phyloP scores from a whole-genome alignment of 192 early-diverging fungal species.

The Umbelopsis vinacea region DNA sequence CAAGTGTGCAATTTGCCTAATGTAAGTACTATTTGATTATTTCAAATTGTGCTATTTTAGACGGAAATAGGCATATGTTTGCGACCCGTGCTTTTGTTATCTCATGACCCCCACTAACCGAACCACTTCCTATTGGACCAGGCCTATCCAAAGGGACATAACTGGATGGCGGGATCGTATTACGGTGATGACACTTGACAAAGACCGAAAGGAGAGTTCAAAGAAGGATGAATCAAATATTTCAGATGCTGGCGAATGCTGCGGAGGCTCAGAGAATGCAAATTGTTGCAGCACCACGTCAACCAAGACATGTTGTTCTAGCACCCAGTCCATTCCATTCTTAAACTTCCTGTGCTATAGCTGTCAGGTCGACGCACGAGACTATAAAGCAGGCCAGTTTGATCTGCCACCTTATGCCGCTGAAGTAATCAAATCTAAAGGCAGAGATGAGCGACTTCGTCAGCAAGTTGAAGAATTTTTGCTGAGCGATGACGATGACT shows the following conservation, averaged over 20 bases:
- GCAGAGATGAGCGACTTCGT: conserved; percentile 52
- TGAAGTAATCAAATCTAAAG: conserved; percentile 36
- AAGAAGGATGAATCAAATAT: conserved; percentile 22
- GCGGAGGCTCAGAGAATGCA: conserved; percentile 24
- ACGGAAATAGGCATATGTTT: not conserved
- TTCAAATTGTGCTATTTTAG: not conserved
- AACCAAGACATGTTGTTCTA: not conserved
- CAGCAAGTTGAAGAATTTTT: conserved; percentile 69
- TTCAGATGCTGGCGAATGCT: conserved; percentile 9
- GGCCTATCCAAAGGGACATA: conserved; percentile 50
- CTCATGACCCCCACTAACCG: not conserved
- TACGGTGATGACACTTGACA: conserved; percentile 35
- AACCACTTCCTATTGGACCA: conserved; percentile 10
- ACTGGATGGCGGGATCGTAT: conserved; percentile 56
- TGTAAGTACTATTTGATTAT: conserved; percentile 49
- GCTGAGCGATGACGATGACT: conserved; percentile 55
- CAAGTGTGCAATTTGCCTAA: conserved; percentile 68
- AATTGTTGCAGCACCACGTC: conserved; percentile 5
- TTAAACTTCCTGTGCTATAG: conserved; percentile 50
- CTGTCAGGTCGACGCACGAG: conserved; percentile 55
- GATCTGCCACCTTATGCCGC: conserved; percentile 50
- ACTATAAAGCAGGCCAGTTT: conserved; percentile 36
- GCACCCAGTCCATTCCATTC: not conserved
- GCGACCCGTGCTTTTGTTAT: not conserved
- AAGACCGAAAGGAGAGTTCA: not conserved